Evolutionary conservation across 768 basidiomycete genomes (phyloP), one percentile per base, ranked within the genome.

Genomic region (Suillus luteus): DNA sequence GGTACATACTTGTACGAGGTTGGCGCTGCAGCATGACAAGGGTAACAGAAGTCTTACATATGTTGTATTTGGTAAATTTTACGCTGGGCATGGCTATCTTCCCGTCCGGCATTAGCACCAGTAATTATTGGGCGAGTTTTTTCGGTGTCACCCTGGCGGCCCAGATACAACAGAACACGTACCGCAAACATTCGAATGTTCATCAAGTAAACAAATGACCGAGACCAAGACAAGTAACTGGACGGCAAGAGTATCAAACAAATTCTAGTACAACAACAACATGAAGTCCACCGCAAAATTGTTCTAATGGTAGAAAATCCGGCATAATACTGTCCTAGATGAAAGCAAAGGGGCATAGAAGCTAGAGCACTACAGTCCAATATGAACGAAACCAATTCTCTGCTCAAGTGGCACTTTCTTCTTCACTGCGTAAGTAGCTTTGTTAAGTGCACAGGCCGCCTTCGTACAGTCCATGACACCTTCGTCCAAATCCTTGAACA

Each of bases 1-100:
- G 74, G 76, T 49, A 71, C 68, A 15, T 75, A 75, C 60, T 62
- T 75, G 60, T 75, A 75, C 33, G 73, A 77, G 44, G 68, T 77
- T 49, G 74, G 72, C 8, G 66, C 63, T 43, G 9, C 62, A 3
- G 61, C 60, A 37, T 75, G 57, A 73, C 17, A 27, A 10, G 38
- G 40, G 24, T 40, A 24, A 57, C 38, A 57, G 38, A 55, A 57
- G 37, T 8, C 38, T 5, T 24, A 38, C 55, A 24, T 38, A 14
- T 38, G 22, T 15, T 57, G 37, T 57, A 57, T 38, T 38, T 57
- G 22, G 22, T 57, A 8, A 19, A 57, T 38, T 31, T 38, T 22
- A 38, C 2, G 4, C 37, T 6, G 33, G 5, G 12, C 22, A 55
- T 35, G 11, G 12, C 35, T 22, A 37, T 11, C 7, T 7, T 15